Base-by-base conservation (phyloP, 108 stramenopile genomes). In the Nitzschia palea region DNA sequence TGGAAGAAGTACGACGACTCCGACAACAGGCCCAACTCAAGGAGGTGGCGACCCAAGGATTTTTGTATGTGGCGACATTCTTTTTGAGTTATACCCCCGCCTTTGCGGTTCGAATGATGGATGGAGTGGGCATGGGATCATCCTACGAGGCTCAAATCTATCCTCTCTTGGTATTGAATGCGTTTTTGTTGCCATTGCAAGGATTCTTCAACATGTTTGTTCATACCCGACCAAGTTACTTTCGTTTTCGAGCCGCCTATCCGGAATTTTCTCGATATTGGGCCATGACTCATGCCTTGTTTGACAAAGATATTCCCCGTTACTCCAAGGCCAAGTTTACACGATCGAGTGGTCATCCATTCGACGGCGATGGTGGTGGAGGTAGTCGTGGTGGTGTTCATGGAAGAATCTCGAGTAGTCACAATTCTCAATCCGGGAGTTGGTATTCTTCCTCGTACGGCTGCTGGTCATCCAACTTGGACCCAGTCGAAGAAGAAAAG, bases 131-230 rank as follows among this genome's bases (percentile, higher is more conserved):
- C 61, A 29, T 42, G 62, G n/a, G 44, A n/a, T 15, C 34, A 1
- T 28, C 32, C 3, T 12, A 58, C 22, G 57, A 74, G 47, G 33
- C 32, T 2, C 54, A 47, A 14, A 47, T 60, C 3, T 71, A 55
- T 55, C 9, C 35, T 23, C 57, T 87, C 26, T 55, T 71, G 20
- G 68, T 82, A 2, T 40, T 84, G 15, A 65, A 78, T 55, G 65
- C 73, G 12, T 50, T 74, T 5, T 75, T 87, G 36, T 70, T 84
- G 36, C 84, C 84, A 20, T 34, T 80, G 54, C 84, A 86, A 58
- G 84, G 84, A 8, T 79, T 85, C 52, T 77, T 85, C 67, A 85
- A 85, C 45, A 42, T 62, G 28, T 61, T 79, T 34, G 62, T 85
- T 20, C 80, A 79, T 64, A 55, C 56, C 35, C 35, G 79, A 27